Evolutionary conservation across 768 basidiomycete species (phyloP).

Genomic region (Mycena galericulata): DNA sequence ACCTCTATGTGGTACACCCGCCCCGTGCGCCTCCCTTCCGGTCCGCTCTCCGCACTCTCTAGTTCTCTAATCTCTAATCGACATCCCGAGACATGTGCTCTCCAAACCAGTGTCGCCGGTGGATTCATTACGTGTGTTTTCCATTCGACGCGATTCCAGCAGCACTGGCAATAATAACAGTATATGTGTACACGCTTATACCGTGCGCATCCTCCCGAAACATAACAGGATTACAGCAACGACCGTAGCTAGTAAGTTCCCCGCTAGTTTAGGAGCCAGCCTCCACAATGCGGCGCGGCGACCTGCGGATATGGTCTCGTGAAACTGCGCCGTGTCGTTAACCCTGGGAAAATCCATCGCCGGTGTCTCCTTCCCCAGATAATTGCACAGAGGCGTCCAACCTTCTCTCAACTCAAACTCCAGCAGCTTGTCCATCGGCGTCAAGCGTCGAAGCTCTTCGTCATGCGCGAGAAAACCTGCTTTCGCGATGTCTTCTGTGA

Average conservation of each 20-base stretch:
- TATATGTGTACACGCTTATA: no score
- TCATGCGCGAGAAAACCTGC: not conserved
- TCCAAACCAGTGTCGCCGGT: no score
- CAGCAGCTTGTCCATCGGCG: constrained; percentile 1
- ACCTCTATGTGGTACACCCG: no score
- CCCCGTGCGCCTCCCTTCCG: no score
- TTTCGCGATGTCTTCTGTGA: not conserved
- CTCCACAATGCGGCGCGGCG: not conserved
- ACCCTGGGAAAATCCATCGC: not conserved
- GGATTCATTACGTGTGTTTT: no score
- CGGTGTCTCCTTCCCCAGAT: constrained; percentile 7
- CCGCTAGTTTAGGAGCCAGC: not conserved
- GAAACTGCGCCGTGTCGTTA: not conserved
- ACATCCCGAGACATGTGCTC: no score
- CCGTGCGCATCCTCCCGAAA: no score
- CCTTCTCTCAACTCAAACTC: not conserved
- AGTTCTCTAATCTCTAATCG: no score
- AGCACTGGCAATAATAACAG: no score
- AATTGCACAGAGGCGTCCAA: constrained; percentile 3
- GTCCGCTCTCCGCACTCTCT: no score
- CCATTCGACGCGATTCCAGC: no score
- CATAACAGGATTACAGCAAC: not conserved
- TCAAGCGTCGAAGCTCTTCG: constrained; percentile 3
- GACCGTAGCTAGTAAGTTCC: not conserved
- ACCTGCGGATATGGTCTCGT: not conserved